Evolutionary conservation across 169 alveolate genomes (phyloP).

Genomic region (Cryptosporidium ubiquitum): DNA sequence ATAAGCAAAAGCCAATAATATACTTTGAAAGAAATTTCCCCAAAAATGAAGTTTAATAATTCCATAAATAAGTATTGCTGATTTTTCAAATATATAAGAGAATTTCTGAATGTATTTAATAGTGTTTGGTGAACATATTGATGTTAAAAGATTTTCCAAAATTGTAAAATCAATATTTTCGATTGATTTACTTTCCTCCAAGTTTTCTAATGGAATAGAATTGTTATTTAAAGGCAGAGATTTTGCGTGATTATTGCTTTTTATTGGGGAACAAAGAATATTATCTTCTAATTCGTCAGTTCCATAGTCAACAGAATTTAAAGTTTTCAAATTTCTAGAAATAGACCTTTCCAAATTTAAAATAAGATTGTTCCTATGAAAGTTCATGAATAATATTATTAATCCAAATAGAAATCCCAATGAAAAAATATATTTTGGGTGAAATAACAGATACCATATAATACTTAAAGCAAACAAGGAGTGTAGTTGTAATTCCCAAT

Average conservation of each 20-base stretch:
- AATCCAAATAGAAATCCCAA: background rate
- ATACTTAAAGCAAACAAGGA: conserved; percentile 21
- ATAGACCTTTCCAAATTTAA: conserved; percentile 5
- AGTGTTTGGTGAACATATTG: conserved; percentile 9
- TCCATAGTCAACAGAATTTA: background rate
- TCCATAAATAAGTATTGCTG: background rate
- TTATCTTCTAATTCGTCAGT: background rate
- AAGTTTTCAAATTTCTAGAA: background rate
- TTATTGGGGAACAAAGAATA: background rate
- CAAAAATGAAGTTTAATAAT: conserved; percentile 25
- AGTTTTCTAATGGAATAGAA: background rate
- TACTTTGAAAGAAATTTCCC: conserved; percentile 21
- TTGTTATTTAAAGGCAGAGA: background rate
- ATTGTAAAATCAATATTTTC: conserved; percentile 10
- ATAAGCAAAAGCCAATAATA: background rate
- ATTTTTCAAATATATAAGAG: background rate
- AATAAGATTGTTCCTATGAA: conserved; percentile 1
- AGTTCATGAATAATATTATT: background rate
- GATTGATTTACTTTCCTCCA: background rate
- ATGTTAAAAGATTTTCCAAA: conserved; percentile 22
- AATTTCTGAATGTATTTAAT: conserved; percentile 5
- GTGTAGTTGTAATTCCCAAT: conserved; percentile 36
- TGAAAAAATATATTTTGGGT: conserved; percentile 40
- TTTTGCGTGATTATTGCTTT: background rate
- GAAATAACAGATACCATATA: conserved; percentile 25